Base-by-base conservation (phyloP, 106 monocot genomes). In the Acorus gramineus region DNA sequence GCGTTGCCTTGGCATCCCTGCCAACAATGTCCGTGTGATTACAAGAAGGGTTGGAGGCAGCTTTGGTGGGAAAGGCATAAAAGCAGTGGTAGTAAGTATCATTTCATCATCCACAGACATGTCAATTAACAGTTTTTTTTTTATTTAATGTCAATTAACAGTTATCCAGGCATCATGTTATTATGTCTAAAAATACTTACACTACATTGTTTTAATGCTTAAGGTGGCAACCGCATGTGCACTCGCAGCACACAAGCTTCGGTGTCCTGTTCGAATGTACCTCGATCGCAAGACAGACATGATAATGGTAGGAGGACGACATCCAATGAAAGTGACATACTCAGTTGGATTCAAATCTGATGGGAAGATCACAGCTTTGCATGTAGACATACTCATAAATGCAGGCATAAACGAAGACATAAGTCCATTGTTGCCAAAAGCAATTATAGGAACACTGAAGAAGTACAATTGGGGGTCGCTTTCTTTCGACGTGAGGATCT, bases 281-380 rank as follows among this genome's bases (percentile, higher is more conserved):
- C 78, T 86, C 63, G 86, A 93, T 74, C 85, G 93, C 49, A 82
- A 89, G 63, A 93, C 86, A n/a, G 93, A 93, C 48, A 93, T 93
- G 93, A 55, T 84, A 72, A 84, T 93, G 56, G 62, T 74, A 10
- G 89, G 85, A 61, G 93, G 93, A 9, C 73, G 93, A 10, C 89
- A 93, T 77, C 93, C 93, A 28, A 89, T 89, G 83, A 81, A 86
- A 56, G 68, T 83, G 14, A 81, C 59, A 6, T 93, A 89, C 57
- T 81, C 85, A 4, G 82, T 92, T 1, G 89, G 89, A 8, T 86
- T 85, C 74, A 93, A 89, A 42, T 73, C 61, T 4, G 62, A 80
- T 56, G 87, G 92, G 8, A 93, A 87, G 56, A 80, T 93, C 44
- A 93, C 87, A n/a, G 92, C 92, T 44, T 61, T 93, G 73, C 75